phyloP scores from a whole-genome alignment of 352 stramenopile genomes.

The Phytophthora kernoviae region DNA sequence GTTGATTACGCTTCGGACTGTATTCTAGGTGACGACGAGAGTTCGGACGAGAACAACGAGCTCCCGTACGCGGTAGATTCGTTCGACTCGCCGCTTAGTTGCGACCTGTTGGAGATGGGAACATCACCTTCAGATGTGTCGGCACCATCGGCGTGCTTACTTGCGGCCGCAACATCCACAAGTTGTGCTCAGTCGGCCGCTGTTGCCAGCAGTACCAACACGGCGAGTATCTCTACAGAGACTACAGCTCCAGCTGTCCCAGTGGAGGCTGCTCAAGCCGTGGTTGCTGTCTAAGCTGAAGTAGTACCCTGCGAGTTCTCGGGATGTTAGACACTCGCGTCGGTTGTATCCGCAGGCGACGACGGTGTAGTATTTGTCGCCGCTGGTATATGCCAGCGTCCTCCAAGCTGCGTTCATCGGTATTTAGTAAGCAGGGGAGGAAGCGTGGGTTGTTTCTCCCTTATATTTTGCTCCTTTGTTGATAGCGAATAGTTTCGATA shows the following conservation, averaged over 20 bases:
- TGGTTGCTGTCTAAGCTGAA: conserved; percentile 30
- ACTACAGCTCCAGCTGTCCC: conserved; percentile 3
- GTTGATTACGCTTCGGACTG: conserved; percentile 74
- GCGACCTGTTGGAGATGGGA: conserved; percentile 63
- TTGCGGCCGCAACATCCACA: conserved; percentile 36
- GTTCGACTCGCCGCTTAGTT: conserved; percentile 55
- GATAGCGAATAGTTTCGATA: conserved; percentile 34
- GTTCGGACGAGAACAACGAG: conserved; percentile 59
- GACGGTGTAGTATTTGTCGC: conserved; percentile 35
- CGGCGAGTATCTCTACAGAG: conserved; percentile 22
- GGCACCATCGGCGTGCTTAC: conserved; percentile 47
- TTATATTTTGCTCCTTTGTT: conserved; percentile 33
- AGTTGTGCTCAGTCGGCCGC: conserved; percentile 29
- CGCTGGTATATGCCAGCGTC: conserved; percentile 16
- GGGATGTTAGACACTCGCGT: conserved; percentile 14
- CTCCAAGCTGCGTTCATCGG: conserved; percentile 18
- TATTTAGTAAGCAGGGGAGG: conserved; percentile 44
- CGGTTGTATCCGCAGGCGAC: conserved; percentile 7
- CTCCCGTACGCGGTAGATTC: conserved; percentile 68
- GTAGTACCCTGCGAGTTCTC: background rate
- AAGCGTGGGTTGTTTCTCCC: conserved; percentile 16
- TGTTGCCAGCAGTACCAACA: conserved; percentile 1
- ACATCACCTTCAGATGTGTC: conserved; percentile 73
- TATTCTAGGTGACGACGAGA: conserved; percentile 65
- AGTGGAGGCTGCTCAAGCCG: conserved; percentile 21